Percentiles rank a stretch among this genome's conserved stretches.
phyloP scores from a whole-genome alignment of 1,139 yeast genomes.

The Candida sp. region DNA sequence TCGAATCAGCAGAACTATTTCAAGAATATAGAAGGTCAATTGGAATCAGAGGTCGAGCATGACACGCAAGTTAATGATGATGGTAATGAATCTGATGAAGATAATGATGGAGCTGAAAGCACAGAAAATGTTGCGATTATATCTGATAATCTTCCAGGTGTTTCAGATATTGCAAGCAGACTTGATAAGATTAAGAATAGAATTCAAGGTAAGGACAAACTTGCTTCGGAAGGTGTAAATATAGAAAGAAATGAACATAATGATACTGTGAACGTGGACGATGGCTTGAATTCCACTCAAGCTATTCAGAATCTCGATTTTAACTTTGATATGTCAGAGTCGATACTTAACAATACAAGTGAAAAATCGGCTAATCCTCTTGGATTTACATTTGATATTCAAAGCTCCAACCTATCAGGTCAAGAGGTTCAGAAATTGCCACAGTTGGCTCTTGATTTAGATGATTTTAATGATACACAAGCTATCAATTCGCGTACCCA shows the following conservation, averaged over 20 bases:
- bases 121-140: constrained; percentile 2
- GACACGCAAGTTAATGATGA: neutral
- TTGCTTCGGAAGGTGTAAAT: neutral
- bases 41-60: neutral
- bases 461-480: constrained; percentile 11
- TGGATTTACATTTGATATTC: neutral
- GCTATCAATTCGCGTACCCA: neutral
- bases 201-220: neutral
- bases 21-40: neutral
- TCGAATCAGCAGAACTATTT: neutral
- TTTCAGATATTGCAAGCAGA: neutral
- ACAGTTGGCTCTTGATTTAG: constrained; percentile 26
- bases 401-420: neutral
- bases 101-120: constrained; percentile 2
- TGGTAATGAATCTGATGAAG: neutral
- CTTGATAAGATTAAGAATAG: constrained; percentile 4
- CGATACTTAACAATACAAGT: neutral
- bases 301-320: neutral
- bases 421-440: constrained; percentile 17
- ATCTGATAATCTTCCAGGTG: neutral
- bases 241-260: neutral
- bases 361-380: neutral
- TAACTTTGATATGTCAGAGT: neutral
- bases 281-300: too few species aligned
- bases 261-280: neutral